These are phyloP conservation scores for Cladosporium sp. DNA, from an alignment of 2,329 filamentous ascomycete species.

Conservation along the genomic window DNA sequence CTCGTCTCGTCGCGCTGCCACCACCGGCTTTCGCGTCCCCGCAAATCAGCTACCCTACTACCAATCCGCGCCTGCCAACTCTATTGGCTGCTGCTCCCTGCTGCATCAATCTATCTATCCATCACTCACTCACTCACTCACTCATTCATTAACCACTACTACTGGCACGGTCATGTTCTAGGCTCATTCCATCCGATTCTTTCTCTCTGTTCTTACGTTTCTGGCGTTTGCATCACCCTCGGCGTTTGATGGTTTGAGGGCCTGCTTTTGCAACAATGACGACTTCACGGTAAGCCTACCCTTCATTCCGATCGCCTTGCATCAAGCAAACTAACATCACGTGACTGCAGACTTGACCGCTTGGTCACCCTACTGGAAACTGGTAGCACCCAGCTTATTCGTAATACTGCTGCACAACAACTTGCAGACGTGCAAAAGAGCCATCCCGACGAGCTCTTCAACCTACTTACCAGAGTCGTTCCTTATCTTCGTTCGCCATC, in stretches of 20 bases:
- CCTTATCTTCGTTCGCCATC: constrained; percentile 92
- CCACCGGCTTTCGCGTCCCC: neutral
- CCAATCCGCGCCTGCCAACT: neutral
- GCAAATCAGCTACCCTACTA: neutral
- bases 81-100: neutral
- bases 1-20: no score
- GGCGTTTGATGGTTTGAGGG: constrained; percentile 25
- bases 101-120: neutral
- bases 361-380: constrained; percentile 84
- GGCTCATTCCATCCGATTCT: constrained; percentile 4
- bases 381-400: constrained; percentile 91
- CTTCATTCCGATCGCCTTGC: constrained; percentile 8
- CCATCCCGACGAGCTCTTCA: constrained; percentile 96
- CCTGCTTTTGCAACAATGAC: constrained; percentile 21
- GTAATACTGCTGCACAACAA: constrained; percentile 95
- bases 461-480: constrained; percentile 89
- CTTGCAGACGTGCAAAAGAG: constrained; percentile 97
- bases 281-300: constrained; percentile 30
- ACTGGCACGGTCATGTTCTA: constrained; percentile 12
- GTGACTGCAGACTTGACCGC: constrained; percentile 42
- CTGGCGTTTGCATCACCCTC: constrained; percentile 18
- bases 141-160: neutral
- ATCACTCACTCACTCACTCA: neutral
- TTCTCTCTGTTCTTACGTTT: constrained; percentile 21
- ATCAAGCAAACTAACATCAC: constrained; percentile 24